phyloP scores from a whole-genome alignment of 169 alveolate species.

The Eimeria necatrix region DNA sequence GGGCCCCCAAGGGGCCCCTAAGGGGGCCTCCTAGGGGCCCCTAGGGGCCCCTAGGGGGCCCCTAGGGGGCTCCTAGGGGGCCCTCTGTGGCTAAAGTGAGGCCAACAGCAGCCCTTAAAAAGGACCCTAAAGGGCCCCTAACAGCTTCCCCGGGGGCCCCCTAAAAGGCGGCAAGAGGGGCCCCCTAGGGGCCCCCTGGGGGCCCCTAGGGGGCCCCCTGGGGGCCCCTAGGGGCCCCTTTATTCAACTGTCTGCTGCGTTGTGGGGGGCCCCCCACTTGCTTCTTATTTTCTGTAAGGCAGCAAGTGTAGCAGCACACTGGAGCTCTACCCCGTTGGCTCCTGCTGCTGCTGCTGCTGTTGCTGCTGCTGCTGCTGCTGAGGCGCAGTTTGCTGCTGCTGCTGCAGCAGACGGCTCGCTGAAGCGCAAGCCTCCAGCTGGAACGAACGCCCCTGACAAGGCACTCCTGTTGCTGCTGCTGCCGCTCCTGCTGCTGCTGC shows the following conservation, averaged over 20 bases:
- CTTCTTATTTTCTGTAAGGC: neutral
- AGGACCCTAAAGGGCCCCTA: neutral
- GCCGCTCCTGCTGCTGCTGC: constrained; percentile 32
- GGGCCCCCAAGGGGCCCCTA: too few species aligned
- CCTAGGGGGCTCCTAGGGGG: too few species aligned
- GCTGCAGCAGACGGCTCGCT: neutral
- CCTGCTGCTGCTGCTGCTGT: constrained; percentile 40
- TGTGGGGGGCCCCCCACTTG: neutral
- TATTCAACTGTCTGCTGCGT: constrained; percentile 2
- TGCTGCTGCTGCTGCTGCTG: constrained; percentile 4
- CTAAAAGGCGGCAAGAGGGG: neutral
- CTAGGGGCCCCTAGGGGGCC: too few species aligned
- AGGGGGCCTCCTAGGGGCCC: too few species aligned
- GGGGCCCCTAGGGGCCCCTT: neutral
- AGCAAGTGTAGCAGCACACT: constrained; percentile 35
- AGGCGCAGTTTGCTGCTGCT: neutral
- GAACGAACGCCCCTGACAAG: neutral
- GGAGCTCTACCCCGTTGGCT: constrained; percentile 10
- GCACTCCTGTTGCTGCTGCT: neutral
- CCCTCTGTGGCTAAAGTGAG: too few species aligned
- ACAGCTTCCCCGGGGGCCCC: neutral
- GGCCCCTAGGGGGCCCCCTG: too few species aligned
- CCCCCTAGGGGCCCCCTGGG: too few species aligned
- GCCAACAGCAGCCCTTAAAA: too few species aligned
- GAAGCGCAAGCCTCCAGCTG: neutral